A percentile compares a stretch with the other conserved stretches of the same genome.
phyloP scores from a whole-genome alignment of 768 basidiomycete genomes.

The Tricholoma terreum region DNA sequence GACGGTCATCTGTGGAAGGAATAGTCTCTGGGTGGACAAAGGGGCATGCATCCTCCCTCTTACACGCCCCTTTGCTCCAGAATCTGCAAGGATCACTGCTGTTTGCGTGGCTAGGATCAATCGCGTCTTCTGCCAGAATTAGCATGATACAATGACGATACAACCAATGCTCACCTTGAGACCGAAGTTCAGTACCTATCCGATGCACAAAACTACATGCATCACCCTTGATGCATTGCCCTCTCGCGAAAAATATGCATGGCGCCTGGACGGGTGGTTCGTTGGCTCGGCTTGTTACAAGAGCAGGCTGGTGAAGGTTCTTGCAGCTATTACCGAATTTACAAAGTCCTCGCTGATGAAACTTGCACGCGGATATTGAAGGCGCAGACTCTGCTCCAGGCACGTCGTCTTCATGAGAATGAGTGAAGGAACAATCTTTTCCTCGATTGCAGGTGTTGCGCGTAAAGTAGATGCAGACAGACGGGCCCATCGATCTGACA shows the following conservation, averaged over 20 bases:
- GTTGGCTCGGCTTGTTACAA: not conserved
- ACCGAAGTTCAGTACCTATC: not conserved
- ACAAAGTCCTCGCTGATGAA: constrained; percentile 10
- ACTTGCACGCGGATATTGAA: constrained; percentile 6
- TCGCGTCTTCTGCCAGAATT: not conserved
- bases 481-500: not conserved
- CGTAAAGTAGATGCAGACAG: not conserved
- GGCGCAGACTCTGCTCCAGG: not conserved
- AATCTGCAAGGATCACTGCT: constrained; percentile 4
- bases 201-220: constrained; percentile 6
- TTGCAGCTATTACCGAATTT: constrained; percentile 8
- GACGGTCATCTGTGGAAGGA: not conserved
- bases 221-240: constrained; percentile 6
- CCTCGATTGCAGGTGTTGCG: not conserved
- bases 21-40: constrained; percentile 5
- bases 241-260: constrained; percentile 16
- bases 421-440: not conserved
- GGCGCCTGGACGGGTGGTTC: not conserved
- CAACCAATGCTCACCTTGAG: not conserved
- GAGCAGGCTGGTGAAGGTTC: constrained; percentile 8
- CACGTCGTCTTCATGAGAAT: not conserved
- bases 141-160: not conserved
- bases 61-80: constrained; percentile 9
- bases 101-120: not conserved
- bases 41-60: constrained; percentile 7